phyloP scores from a whole-genome alignment of 331 rosid genomes.

The Pyrus hybrid region DNA sequence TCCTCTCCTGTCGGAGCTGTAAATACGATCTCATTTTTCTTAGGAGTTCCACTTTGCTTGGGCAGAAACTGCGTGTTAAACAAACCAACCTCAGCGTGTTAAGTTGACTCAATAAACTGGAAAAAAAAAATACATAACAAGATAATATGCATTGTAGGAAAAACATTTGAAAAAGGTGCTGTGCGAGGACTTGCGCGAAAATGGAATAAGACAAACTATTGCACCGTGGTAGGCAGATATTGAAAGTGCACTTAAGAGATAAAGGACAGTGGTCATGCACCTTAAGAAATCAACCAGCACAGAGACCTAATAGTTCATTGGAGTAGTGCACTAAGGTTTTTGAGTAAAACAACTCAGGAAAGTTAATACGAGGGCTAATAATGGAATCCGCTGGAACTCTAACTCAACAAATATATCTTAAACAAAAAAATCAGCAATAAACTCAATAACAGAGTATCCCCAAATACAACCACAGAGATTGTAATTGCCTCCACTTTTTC shows the following conservation, averaged over 20 bases:
- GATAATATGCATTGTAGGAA: not conserved
- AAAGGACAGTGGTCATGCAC: not conserved
- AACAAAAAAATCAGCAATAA: not conserved
- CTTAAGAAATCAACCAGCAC: not conserved
- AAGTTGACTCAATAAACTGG: not conserved
- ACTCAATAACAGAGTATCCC: not conserved
- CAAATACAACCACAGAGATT: not conserved
- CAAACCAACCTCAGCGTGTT: slow-evolving; percentile 18
- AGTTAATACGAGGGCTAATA: not conserved
- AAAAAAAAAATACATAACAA: not conserved
- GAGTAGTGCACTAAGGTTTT: not conserved
- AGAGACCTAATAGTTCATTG: not conserved
- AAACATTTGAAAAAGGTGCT: not conserved
- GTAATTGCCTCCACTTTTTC: not conserved
- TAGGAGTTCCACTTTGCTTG: slow-evolving; percentile 76
- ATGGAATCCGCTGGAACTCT: not conserved
- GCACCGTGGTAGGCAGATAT: not conserved
- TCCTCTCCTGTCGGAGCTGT: slow-evolving; percentile 94
- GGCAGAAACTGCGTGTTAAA: slow-evolving; percentile 63
- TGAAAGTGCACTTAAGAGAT: not conserved
- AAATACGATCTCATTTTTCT: slow-evolving; percentile 77
- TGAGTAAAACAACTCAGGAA: not conserved
- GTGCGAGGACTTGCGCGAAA: not conserved
- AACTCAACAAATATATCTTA: not conserved
- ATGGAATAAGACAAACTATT: not conserved